phyloP scores from a whole-genome alignment of 441 rosid genomes.

The Gossypium davidsonii region DNA sequence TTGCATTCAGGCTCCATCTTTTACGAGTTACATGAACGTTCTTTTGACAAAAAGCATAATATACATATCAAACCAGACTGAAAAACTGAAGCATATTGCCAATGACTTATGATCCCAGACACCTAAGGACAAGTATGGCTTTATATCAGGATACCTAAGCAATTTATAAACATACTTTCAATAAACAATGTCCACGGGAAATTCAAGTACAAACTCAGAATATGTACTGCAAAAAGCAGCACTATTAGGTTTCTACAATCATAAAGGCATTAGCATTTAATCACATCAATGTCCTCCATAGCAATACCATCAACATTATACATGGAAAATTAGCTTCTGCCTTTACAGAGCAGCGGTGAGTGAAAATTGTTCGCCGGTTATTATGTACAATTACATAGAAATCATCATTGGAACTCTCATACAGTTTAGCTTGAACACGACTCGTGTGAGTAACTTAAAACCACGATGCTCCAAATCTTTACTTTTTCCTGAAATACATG shows the following conservation, averaged over 20 bases:
- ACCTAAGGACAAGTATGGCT: background rate
- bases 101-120: background rate
- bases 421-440: background rate
- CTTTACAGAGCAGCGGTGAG: background rate
- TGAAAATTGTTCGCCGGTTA: background rate
- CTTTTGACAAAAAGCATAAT: background rate
- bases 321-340: background rate
- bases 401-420: background rate
- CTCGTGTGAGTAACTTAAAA: background rate
- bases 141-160: background rate
- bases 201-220: background rate
- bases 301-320: background rate
- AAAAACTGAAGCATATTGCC: background rate
- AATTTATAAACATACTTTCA: background rate
- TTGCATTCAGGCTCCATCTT: background rate
- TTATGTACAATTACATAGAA: background rate
- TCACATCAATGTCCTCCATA: background rate
- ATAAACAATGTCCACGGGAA: background rate
- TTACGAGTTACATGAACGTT: background rate
- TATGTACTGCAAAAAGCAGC: too few species aligned
- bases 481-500: background rate
- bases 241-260: background rate
- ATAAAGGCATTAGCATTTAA: background rate
- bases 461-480: background rate
- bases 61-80: background rate